Percentiles rank a stretch among this genome's conserved stretches.
Conservation (phyloP, 2,329 filamentous ascomycete species). For the Colletotrichum endophyticum region DNA sequence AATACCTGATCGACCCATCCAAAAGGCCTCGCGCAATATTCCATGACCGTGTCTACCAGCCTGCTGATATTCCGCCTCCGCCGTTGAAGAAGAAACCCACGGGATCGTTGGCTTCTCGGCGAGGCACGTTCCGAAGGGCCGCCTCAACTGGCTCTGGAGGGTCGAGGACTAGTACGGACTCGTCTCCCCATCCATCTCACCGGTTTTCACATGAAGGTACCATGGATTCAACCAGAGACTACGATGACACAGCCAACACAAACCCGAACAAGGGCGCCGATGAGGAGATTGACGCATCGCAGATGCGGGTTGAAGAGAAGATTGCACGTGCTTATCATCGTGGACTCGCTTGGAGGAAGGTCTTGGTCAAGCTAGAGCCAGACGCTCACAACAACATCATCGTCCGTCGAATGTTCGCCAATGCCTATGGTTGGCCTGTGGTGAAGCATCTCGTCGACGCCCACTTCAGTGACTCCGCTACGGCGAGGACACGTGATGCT, state of each 20-base stretch:
- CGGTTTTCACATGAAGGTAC: slow-evolving; percentile 46
- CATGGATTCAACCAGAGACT: slow-evolving; percentile 50
- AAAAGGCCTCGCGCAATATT: slow-evolving; percentile 89
- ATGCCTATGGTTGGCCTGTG: slow-evolving; percentile 97
- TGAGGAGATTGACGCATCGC: slow-evolving; percentile 59
- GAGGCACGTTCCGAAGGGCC: slow-evolving; percentile 29
- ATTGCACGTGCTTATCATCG: slow-evolving; percentile 95
- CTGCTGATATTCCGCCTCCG: slow-evolving; percentile 87
- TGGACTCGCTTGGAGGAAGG: slow-evolving; percentile 93
- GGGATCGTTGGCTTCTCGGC: slow-evolving; percentile 35
- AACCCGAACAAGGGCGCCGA: slow-evolving; percentile 45
- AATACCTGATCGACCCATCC: slow-evolving; percentile 84
- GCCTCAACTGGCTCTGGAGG: slow-evolving; percentile 14
- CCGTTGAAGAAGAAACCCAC: slow-evolving; percentile 63
- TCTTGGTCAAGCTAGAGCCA: slow-evolving; percentile 91
- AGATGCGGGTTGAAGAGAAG: slow-evolving; percentile 95
- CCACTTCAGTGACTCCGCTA: slow-evolving; percentile 82
- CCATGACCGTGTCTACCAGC: slow-evolving; percentile 94
- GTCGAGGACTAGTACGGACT: slow-evolving; percentile 23
- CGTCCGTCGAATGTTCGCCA: slow-evolving; percentile 94
- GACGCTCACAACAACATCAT: slow-evolving; percentile 99
- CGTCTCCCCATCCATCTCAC: slow-evolving; percentile 26
- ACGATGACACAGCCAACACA: slow-evolving; percentile 55
- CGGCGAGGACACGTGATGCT: slow-evolving; percentile 70
- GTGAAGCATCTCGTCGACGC: slow-evolving; percentile 93